Percentiles rank a stretch among this genome's conserved stretches.
Conservation (phyloP, 176 grass and related monocot genomes). For the Triticum urartu region DNA sequence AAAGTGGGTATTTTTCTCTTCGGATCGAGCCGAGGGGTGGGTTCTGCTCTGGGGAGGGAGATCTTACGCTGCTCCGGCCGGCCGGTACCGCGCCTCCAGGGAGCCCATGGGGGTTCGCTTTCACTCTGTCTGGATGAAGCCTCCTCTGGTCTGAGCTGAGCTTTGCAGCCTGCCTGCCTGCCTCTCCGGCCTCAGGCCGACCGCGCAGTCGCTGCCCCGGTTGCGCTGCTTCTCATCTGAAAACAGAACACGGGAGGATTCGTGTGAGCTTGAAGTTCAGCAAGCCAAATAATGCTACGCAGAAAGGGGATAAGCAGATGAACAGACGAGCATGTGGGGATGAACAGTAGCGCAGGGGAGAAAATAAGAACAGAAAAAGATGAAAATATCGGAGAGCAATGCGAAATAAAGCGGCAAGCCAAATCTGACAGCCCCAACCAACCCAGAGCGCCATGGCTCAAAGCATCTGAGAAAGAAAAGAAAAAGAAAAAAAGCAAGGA, state of each 20-base stretch:
- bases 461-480: background rate
- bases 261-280: background rate
- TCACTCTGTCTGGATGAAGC: background rate
- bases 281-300: background rate
- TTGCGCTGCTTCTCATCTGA: conserved; percentile 57
- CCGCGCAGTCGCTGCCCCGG: conserved; percentile 20
- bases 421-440: background rate
- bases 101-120: conserved; percentile 38
- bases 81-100: conserved; percentile 63
- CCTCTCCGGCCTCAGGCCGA: conserved; percentile 25
- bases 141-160: background rate
- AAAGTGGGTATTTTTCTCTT: background rate
- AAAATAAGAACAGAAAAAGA: background rate
- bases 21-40: background rate
- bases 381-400: background rate
- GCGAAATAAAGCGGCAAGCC: background rate
- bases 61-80: conserved; percentile 56
- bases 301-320: background rate
- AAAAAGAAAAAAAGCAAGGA: background rate
- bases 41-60: background rate
- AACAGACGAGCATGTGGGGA: background rate
- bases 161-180: background rate
- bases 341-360: background rate
- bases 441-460: background rate
- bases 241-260: background rate